A percentile compares a stretch with the other conserved stretches of the same genome.
These are phyloP conservation scores for Ceratocystis eucalypticola DNA, from an alignment of 2,329 filamentous ascomycete species.

Conservation along the genomic window DNA sequence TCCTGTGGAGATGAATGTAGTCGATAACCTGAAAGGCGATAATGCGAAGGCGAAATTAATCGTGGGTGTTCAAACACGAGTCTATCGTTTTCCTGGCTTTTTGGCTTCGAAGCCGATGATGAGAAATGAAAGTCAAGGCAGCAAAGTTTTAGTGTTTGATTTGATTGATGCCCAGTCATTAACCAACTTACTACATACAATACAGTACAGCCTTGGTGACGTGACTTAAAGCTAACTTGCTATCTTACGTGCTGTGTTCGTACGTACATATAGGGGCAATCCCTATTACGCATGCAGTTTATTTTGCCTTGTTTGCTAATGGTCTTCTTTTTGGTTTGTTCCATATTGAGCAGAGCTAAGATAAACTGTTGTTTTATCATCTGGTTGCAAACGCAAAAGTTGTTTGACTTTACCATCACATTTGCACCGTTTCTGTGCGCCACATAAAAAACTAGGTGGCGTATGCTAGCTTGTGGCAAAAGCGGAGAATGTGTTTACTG, in stretches of 20 bases:
- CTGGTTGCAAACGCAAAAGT: too few relatives aligned
- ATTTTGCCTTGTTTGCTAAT: not conserved
- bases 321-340: not conserved
- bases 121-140: not conserved
- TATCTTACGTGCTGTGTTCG: not conserved
- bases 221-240: not conserved
- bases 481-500: not conserved
- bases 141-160: not conserved
- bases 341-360: not conserved
- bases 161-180: not conserved
- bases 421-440: not conserved
- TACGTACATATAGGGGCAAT: not conserved
- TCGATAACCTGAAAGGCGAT: not conserved
- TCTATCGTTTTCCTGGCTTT: not conserved
- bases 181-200: not conserved
- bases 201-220: not conserved
- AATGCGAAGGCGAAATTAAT: not conserved
- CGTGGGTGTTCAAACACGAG: not conserved
- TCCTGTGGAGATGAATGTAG: not conserved
- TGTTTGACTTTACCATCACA: not conserved
- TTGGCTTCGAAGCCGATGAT: not conserved
- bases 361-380: too few relatives aligned
- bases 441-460: not conserved
- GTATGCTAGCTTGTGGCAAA: not conserved
- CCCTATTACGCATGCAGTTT: slow-evolving; percentile 3